Percentiles rank a stretch among this genome's conserved stretches.
Conservation (phyloP, 768 basidiomycete genomes). For the Leccinum subtestaceum region DNA sequence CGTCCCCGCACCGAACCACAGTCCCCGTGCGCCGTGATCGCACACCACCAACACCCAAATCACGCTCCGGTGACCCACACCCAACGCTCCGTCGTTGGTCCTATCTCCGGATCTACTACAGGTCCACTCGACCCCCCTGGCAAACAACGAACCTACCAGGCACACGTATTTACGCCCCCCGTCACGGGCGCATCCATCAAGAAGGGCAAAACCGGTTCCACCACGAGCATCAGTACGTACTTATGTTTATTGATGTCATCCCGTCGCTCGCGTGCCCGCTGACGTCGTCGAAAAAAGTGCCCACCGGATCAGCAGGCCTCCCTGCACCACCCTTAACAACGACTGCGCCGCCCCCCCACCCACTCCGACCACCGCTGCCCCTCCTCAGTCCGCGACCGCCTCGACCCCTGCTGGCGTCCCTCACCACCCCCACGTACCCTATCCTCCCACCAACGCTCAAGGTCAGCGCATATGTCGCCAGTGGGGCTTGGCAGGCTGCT, state of each 20-base stretch:
- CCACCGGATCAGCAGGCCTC: constrained; percentile 20
- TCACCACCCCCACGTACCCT: constrained; percentile 17
- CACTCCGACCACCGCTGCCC: constrained; percentile 12
- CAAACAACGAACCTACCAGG: constrained; percentile 49
- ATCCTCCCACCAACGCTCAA: constrained; percentile 44
- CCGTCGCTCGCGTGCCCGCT: constrained; percentile 10
- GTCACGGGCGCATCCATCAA: constrained; percentile 72
- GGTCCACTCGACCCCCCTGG: constrained; percentile 35
- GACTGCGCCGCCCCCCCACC: constrained; percentile 12
- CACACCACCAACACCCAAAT: constrained; percentile 32
- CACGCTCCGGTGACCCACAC: constrained; percentile 15
- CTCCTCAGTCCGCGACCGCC: constrained; percentile 9
- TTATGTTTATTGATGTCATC: neutral
- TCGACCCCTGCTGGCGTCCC: neutral
- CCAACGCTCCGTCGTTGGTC: constrained; percentile 23
- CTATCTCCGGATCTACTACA: constrained; percentile 16
- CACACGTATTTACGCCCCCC: constrained; percentile 70
- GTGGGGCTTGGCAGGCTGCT: constrained; percentile 69
- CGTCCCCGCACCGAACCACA: constrained; percentile 32
- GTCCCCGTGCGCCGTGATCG: constrained; percentile 28
- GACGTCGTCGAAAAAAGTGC: constrained; percentile 7
- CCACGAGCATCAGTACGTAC: constrained; percentile 23
- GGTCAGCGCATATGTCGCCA: constrained; percentile 78
- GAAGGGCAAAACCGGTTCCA: constrained; percentile 48
- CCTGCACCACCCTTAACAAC: constrained; percentile 19